These are phyloP conservation scores for Paraconiothyrium sp. DNA, from an alignment of 2,329 filamentous ascomycete genomes.

Conservation along the genomic window DNA sequence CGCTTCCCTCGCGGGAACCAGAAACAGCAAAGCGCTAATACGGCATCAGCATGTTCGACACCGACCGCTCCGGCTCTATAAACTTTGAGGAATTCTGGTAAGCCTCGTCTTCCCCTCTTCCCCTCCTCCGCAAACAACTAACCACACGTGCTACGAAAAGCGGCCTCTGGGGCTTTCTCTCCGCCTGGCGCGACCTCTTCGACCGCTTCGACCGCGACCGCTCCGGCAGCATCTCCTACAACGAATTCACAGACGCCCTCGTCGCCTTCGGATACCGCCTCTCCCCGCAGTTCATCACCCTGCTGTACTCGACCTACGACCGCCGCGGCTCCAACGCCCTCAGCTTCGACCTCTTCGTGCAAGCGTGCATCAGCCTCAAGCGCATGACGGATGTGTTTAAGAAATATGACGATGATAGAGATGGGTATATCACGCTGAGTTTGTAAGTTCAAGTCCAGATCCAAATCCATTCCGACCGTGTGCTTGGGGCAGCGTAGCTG, in stretches of 20 bases:
- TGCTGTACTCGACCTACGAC: conserved; percentile 90
- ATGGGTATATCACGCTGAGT: conserved; percentile 76
- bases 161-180: conserved; percentile 93
- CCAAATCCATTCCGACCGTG: too few relatives aligned
- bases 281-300: conserved; percentile 80
- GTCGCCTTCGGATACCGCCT: conserved; percentile 92
- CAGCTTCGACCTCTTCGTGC: conserved; percentile 92
- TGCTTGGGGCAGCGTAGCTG: too few relatives aligned
- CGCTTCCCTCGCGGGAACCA: background rate
- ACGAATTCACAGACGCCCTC: conserved; percentile 90
- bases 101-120: conserved; percentile 11
- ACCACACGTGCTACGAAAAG: conserved; percentile 32
- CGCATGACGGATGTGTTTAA: conserved; percentile 99
- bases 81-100: conserved; percentile 93
- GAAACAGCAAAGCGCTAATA: conserved; percentile 14
- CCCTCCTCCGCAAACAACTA: background rate
- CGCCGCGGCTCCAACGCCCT: conserved; percentile 57
- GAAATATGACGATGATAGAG: conserved; percentile 95
- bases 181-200: conserved; percentile 92
- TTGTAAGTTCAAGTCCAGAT: conserved; percentile 55
- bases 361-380: conserved; percentile 96
- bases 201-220: conserved; percentile 92
- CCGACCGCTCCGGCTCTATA: conserved; percentile 86
- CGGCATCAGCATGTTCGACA: conserved; percentile 84
- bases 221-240: conserved; percentile 83